Conservation (phyloP, 192 early-diverging fungal species). For the Dimargaris xerosporica region DNA sequence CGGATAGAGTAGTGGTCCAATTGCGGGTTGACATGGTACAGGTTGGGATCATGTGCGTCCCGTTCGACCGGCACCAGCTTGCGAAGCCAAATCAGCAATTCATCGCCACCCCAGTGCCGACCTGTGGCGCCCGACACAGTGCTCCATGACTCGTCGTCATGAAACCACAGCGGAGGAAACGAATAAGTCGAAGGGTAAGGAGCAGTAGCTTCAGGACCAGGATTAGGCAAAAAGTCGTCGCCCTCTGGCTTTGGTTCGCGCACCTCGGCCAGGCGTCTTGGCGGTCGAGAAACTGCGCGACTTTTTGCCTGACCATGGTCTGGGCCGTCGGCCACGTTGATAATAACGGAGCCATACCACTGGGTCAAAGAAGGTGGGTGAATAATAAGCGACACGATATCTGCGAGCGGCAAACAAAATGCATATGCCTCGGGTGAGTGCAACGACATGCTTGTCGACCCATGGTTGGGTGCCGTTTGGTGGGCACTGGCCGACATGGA, state of each 20-base stretch:
- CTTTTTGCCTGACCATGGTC: too few relatives aligned
- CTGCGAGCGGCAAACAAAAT: constrained; percentile 37
- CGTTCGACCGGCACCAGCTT: constrained; percentile 19
- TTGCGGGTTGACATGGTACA: constrained; percentile 29
- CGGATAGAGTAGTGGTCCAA: too few relatives aligned
- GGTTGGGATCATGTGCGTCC: constrained; percentile 24
- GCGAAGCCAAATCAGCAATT: constrained; percentile 38
- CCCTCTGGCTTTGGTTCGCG: not conserved
- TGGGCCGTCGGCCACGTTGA: constrained; percentile 47
- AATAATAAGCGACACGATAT: constrained; percentile 42
- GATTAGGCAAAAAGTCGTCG: too few relatives aligned
- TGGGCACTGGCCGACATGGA: not conserved
- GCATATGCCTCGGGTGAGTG: constrained; percentile 35
- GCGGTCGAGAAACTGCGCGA: too few relatives aligned
- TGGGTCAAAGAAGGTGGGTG: constrained; percentile 49
- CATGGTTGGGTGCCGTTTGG: not conserved
- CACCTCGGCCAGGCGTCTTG: too few relatives aligned
- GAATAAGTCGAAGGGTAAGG: not conserved
- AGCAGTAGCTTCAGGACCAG: too few relatives aligned
- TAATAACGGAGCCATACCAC: constrained; percentile 48
- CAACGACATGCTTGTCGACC: constrained; percentile 13
- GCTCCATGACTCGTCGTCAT: constrained; percentile 50
- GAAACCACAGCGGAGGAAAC: constrained; percentile 54
- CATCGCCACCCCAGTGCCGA: constrained; percentile 51
- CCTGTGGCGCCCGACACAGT: constrained; percentile 24